Evolutionary conservation across 1,284 basidiomycete genomes (phyloP).

Genomic region (Cutaneotrichosporon sp.): DNA sequence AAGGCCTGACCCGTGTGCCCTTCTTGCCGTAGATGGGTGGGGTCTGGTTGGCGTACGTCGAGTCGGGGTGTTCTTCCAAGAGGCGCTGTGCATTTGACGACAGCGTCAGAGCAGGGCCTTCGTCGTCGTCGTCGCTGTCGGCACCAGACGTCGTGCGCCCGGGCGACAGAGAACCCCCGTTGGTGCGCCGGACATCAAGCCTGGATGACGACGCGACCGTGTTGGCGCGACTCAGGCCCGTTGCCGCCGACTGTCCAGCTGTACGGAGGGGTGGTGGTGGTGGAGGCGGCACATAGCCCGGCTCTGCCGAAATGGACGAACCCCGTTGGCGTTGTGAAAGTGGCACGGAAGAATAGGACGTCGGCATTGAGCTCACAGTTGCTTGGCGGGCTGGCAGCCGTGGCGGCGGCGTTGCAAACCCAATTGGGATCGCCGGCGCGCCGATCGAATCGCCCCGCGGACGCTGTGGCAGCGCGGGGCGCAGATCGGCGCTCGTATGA

Average conservation of each 20-base stretch:
- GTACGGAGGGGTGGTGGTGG: conserved; percentile 33
- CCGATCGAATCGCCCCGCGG: conserved; percentile 15
- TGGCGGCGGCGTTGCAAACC: conserved; percentile 10
- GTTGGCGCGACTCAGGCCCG: neutral
- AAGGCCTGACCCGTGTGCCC: conserved; percentile 38
- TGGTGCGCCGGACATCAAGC: neutral
- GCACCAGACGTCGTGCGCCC: neutral
- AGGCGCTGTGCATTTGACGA: conserved; percentile 37
- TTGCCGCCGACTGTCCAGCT: neutral
- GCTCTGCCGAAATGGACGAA: conserved; percentile 2
- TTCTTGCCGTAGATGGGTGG: conserved; percentile 60
- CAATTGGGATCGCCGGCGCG: neutral
- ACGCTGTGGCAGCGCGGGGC: conserved; percentile 26
- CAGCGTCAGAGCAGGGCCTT: conserved; percentile 23
- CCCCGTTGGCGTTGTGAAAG: neutral
- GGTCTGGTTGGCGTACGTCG: conserved; percentile 73
- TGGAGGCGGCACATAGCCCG: conserved; percentile 12
- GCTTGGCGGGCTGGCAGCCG: conserved; percentile 19
- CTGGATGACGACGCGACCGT: neutral
- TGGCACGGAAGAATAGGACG: neutral
- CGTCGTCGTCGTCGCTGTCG: conserved; percentile 39
- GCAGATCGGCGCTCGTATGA: neutral
- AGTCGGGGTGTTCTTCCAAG: conserved; percentile 72
- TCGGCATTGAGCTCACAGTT: neutral
- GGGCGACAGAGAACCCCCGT: conserved; percentile 3